Conservation (phyloP, 148 eudicot species). For the Nepenthes gracilis region DNA sequence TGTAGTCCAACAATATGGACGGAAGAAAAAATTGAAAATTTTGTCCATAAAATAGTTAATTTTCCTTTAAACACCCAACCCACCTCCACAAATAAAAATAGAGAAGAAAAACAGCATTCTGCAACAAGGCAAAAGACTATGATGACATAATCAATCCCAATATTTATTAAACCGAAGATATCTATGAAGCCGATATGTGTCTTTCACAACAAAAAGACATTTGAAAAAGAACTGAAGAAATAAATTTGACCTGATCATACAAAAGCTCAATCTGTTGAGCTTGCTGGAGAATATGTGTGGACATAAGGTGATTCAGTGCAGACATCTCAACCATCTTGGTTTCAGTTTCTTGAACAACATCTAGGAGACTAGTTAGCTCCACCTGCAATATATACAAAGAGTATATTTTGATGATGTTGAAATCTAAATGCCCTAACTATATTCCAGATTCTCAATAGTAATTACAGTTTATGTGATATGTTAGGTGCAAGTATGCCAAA, state of each 20-base stretch:
- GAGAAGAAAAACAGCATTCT: too few relatives aligned
- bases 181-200: too few relatives aligned
- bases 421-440: neutral
- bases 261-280: conserved; percentile 80
- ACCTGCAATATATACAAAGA: conserved; percentile 26
- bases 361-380: conserved; percentile 68
- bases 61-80: too few relatives aligned
- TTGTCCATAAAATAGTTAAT: too few relatives aligned
- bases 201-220: too few relatives aligned
- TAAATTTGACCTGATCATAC: conserved; percentile 64
- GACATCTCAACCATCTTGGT: conserved; percentile 98
- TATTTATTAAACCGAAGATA: too few relatives aligned
- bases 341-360: conserved; percentile 87
- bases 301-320: conserved; percentile 92
- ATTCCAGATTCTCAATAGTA: neutral
- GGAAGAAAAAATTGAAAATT: too few relatives aligned
- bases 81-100: too few relatives aligned
- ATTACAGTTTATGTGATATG: neutral
- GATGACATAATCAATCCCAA: too few relatives aligned
- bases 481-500: neutral
- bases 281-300: conserved; percentile 92
- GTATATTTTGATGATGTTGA: neutral
- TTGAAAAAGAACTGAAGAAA: neutral
- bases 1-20: too few relatives aligned
- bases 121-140: too few relatives aligned